Evolutionary conservation across 176 grass and related monocot species (phyloP), one percentile per base, ranked within the genome.

Genomic region (Puya raimondii): DNA sequence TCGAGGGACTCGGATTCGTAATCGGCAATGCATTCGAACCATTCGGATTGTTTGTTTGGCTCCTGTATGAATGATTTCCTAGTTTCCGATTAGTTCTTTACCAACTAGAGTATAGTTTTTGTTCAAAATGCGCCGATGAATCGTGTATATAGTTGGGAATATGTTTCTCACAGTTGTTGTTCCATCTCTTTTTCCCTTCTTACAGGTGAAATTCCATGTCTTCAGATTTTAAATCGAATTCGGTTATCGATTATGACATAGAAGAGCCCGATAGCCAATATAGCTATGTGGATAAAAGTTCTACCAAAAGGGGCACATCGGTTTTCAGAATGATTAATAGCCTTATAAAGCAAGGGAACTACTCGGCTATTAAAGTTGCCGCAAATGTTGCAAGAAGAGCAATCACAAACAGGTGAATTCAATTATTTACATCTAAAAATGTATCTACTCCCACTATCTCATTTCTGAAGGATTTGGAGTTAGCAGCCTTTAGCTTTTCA

Each of bases 321-420:
- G 67, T 86, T 23, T 83, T 82, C 79, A 82, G 78, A 65, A 83
- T 86, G 57, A 72, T 96, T 79, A 74, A 84, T 48, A 78, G 82
- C n/a, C 84, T 84, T 79, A 67, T 91, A 14, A 96, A 96, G 78
- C 82, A 88, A 76, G 84, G 84, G 76, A 96, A 88, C 72, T 85
- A 72, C 71, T 91, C 88, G 64, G 70, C 86, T 72, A 83, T 96
- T 81, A 84, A 47, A 68, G 82, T 78, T 69, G 79, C 80, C 5
- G 64, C 70, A 16, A 88, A 79, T 22, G 80, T 85, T 53, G 80
- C 82, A 23, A 77, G 76, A 48, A 88, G 77, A 65, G 77, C 82
- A n/a, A 89, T 82, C 1, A 69, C 80, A 23, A 82, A 80, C 70
- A 83, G 81, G 91, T 96, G 66, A 68, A 47, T 27, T 13, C n/a